Conservation (phyloP, 2,329 filamentous ascomycete genomes). For the Talaromyces sp. region DNA sequence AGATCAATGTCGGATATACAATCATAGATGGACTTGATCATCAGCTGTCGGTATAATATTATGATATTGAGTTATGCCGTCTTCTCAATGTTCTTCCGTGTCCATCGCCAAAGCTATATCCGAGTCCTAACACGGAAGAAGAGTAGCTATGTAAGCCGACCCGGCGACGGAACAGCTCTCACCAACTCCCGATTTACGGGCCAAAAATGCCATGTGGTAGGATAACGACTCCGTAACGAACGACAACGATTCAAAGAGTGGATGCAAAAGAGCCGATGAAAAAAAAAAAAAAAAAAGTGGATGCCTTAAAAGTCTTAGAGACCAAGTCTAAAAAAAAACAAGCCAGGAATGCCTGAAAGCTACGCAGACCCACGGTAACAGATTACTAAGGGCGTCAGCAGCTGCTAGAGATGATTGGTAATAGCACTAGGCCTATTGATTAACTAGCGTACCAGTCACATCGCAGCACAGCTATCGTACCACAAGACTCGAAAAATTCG, state of each 20-base stretch:
- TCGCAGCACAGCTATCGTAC: not conserved
- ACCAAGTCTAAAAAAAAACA: not conserved
- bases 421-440: not conserved
- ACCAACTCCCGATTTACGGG: not conserved
- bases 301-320: not conserved
- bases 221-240: not conserved
- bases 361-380: not conserved
- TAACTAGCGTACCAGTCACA: not conserved
- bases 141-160: not conserved
- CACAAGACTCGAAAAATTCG: not conserved
- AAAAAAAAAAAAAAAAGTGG: not conserved
- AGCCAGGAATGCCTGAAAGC: slow-evolving; percentile 4
- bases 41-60: not conserved
- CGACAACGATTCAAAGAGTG: too few relatives aligned
- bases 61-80: not conserved
- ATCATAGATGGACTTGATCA: not conserved
- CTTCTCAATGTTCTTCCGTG: not conserved
- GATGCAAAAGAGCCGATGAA: not conserved
- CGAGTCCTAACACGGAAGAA: not conserved
- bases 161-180: not conserved
- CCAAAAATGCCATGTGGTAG: not conserved
- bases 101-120: not conserved
- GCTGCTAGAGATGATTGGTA: not conserved
- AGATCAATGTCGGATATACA: not conserved
- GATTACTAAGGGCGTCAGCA: not conserved